Base-by-base conservation (phyloP, 768 basidiomycete genomes). In the Cubamyces lactineus region DNA sequence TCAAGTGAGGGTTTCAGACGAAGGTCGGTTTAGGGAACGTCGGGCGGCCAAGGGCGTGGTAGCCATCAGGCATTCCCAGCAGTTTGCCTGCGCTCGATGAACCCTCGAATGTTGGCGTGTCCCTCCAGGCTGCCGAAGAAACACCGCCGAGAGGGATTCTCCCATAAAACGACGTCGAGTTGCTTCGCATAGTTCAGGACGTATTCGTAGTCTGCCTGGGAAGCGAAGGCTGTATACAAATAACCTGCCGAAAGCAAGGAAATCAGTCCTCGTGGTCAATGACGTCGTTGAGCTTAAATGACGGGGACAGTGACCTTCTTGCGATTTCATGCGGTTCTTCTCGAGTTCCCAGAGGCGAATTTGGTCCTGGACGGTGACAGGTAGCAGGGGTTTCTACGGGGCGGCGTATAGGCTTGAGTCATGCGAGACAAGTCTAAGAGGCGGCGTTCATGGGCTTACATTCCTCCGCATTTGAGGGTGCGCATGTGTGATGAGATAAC, bases 401-500 rank as follows among this genome's bases (percentile, higher is more conserved):
- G 70, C 48, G 58, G 21, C 41, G 45, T 28, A 21, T 21, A 12
- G 11, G 15, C 11, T 21, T 41, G 21, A 23, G n/a, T 26, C 6
- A 16, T 21, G 28, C 34, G 43, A 47, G 47, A 46, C 26, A 26
- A 43, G 51, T 54, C 51, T 39, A 47, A 47, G 42, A 30, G 23
- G 40, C 19, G 52, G 52, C 26, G 52, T n/a, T 45, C n/a, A 19
- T n/a, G 12, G n/a, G 73, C 82, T 67, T 70, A 94, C 94, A 72
- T 95, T 94, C 75, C 89, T 93, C 72, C 91, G 86, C 97, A 99
- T 98, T 76, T 98, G 96, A 26, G 95, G 92, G 74, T 98, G 97
- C 1, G 96, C 97, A 76, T 98, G 95, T 47, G 91, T 89, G 24
- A 88, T 85, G 43, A 99, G 82, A 75, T 98, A 98, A 72, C 89